Evolutionary conservation across 164 flowering plant genomes (phyloP).

Genomic region (Nelumbo lutea): DNA sequence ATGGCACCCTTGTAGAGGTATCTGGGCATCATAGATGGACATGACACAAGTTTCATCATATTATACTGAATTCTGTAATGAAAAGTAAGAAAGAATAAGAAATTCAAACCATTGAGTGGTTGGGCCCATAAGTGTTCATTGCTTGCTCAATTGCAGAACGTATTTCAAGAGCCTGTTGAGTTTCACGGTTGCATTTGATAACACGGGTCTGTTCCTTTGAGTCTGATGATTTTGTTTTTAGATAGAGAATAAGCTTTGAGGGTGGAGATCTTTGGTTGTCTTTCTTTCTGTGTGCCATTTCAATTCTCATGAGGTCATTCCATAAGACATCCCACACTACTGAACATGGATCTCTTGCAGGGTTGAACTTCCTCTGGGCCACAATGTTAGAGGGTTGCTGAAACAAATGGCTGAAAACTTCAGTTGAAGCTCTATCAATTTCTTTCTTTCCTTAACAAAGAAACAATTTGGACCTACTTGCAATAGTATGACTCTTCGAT

Average conservation of each 20-base stretch:
- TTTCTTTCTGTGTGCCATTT: conserved; percentile 70
- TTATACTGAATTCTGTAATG: not conserved
- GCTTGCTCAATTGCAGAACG: conserved; percentile 78
- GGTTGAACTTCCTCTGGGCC: conserved; percentile 84
- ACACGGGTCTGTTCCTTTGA: conserved; percentile 61
- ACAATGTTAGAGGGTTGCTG: conserved; percentile 80
- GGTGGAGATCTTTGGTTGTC: conserved; percentile 64
- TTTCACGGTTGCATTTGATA: conserved; percentile 69
- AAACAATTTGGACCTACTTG: conserved; percentile 49
- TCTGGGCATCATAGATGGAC: not conserved
- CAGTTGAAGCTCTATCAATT: not conserved
- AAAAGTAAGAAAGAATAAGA: not conserved
- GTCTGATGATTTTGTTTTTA: conserved; percentile 46
- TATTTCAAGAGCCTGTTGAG: conserved; percentile 70
- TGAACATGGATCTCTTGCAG: conserved; percentile 94
- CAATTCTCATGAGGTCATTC: conserved; percentile 82
- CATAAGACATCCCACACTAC: conserved; percentile 90
- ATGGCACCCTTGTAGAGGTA: no score
- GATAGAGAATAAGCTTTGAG: conserved; percentile 64
- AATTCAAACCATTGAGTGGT: conserved; percentile 57
- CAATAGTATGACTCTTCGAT: conserved; percentile 75
- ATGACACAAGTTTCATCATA: not conserved
- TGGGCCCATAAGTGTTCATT: conserved; percentile 63
- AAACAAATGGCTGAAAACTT: conserved; percentile 3
- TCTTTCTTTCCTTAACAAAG: not conserved